Conservation (phyloP, 148 eudicot genomes). For the Dianthus caryophyllus region DNA sequence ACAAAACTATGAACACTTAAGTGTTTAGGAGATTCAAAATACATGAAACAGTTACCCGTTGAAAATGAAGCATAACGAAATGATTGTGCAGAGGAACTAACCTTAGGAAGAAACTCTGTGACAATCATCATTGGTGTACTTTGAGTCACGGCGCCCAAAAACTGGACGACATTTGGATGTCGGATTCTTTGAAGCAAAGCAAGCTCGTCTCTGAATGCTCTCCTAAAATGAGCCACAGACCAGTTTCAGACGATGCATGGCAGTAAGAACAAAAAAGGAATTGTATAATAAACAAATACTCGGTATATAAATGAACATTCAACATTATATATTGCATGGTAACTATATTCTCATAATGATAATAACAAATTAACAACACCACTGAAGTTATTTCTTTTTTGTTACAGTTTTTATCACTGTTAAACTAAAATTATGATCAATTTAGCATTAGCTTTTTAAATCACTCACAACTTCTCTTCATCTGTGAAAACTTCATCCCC, state of each 20-base stretch:
- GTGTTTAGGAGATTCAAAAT: neutral
- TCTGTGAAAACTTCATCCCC: slow-evolving; percentile 70
- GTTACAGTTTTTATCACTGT: neutral
- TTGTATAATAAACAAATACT: neutral
- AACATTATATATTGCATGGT: neutral
- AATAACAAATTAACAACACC: neutral
- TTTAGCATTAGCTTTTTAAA: neutral
- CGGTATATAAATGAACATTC: neutral
- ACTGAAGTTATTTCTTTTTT: neutral
- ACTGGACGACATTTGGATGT: slow-evolving; percentile 97
- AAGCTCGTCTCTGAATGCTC: slow-evolving; percentile 83
- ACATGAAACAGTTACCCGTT: neutral
- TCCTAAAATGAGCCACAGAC: slow-evolving; percentile 41
- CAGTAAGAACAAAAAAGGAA: neutral
- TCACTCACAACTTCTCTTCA: slow-evolving; percentile 90
- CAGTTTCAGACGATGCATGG: slow-evolving; percentile 12
- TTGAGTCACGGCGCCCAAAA: slow-evolving; percentile 98
- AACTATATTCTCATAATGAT: neutral
- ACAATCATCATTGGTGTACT: slow-evolving; percentile 98
- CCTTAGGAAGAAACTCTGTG: slow-evolving; percentile 93
- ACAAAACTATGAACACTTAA: neutral
- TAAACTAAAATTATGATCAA: neutral
- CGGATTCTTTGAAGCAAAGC: slow-evolving; percentile 86
- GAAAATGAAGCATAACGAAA: neutral
- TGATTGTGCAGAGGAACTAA: slow-evolving; percentile 19